These are phyloP conservation scores for Golubevia pallescens DNA, from an alignment of 1,284 basidiomycete genomes.

Conservation along the genomic window DNA sequence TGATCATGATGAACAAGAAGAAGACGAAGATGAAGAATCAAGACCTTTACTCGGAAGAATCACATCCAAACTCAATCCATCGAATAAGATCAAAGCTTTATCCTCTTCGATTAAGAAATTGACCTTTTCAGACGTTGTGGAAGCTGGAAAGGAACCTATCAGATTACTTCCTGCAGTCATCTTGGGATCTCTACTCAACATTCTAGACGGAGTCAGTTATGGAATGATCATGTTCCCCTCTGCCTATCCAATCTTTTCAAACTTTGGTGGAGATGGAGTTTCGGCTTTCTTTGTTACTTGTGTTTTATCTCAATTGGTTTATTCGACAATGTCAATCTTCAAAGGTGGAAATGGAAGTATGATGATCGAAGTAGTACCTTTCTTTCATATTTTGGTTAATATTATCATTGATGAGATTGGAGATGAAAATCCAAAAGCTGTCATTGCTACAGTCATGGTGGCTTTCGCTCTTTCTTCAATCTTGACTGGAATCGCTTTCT, in stretches of 20 bases:
- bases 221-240: conserved; percentile 88
- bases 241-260: conserved; percentile 73
- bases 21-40: background rate
- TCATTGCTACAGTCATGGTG: conserved; percentile 88
- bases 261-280: conserved; percentile 86
- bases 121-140: conserved; percentile 32
- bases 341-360: conserved; percentile 85
- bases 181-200: conserved; percentile 84
- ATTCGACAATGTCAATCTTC: conserved; percentile 88
- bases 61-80: background rate
- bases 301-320: conserved; percentile 82
- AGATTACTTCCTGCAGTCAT: conserved; percentile 76
- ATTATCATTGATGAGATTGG: conserved; percentile 78
- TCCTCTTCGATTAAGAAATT: conserved; percentile 21
- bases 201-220: conserved; percentile 83
- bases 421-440: conserved; percentile 72
- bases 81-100: conserved; percentile 12
- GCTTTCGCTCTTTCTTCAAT: conserved; percentile 87
- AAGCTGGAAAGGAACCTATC: conserved; percentile 41
- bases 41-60: conserved; percentile 3
- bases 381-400: conserved; percentile 88
- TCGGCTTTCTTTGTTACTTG: conserved; percentile 68
- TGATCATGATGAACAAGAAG: background rate
- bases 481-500: conserved; percentile 73
- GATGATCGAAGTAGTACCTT: conserved; percentile 99